phyloP scores from a whole-genome alignment of 2,329 filamentous ascomycete species.

The Aspergillus oerlinghausenensis region DNA sequence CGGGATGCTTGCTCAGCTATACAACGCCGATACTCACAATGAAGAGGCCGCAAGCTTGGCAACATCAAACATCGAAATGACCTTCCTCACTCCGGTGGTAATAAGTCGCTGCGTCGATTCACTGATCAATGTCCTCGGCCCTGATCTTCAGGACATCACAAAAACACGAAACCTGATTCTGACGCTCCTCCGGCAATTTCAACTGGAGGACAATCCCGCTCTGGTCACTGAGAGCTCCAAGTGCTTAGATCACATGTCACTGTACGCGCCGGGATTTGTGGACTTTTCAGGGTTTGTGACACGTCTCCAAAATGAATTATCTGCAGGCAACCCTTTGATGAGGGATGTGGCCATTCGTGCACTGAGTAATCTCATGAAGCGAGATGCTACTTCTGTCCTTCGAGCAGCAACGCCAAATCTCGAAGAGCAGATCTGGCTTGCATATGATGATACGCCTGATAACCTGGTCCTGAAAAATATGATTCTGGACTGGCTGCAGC shows the following conservation, averaged over 20 bases:
- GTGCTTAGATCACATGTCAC: slow-evolving; percentile 83
- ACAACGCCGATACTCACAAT: slow-evolving; percentile 87
- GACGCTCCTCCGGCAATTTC: slow-evolving; percentile 77
- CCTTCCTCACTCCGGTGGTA: slow-evolving; percentile 74
- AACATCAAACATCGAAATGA: slow-evolving; percentile 86
- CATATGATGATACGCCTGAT: slow-evolving; percentile 70
- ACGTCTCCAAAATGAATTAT: slow-evolving; percentile 71
- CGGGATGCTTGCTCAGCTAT: slow-evolving; percentile 90
- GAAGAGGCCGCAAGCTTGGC: slow-evolving; percentile 72
- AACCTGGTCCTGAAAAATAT: slow-evolving; percentile 82
- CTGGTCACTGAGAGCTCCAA: slow-evolving; percentile 72
- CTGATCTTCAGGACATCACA: slow-evolving; percentile 85
- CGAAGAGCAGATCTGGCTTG: slow-evolving; percentile 88
- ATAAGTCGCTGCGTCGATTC: slow-evolving; percentile 87
- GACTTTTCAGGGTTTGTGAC: slow-evolving; percentile 80
- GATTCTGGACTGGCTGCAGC: slow-evolving; percentile 86
- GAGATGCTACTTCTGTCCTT: slow-evolving; percentile 79
- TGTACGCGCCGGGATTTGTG: slow-evolving; percentile 87
- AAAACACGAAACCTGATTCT: slow-evolving; percentile 92
- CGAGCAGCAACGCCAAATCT: slow-evolving; percentile 69
- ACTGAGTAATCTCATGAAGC: slow-evolving; percentile 91
- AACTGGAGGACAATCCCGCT: slow-evolving; percentile 65
- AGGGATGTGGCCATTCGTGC: slow-evolving; percentile 80
- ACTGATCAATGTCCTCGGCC: slow-evolving; percentile 92
- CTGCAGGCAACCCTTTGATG: slow-evolving; percentile 63